Percentiles rank a stretch among this genome's conserved stretches.
phyloP scores from a whole-genome alignment of 371 early-diverging fungal species.

The Actinomortierella wolfii region DNA sequence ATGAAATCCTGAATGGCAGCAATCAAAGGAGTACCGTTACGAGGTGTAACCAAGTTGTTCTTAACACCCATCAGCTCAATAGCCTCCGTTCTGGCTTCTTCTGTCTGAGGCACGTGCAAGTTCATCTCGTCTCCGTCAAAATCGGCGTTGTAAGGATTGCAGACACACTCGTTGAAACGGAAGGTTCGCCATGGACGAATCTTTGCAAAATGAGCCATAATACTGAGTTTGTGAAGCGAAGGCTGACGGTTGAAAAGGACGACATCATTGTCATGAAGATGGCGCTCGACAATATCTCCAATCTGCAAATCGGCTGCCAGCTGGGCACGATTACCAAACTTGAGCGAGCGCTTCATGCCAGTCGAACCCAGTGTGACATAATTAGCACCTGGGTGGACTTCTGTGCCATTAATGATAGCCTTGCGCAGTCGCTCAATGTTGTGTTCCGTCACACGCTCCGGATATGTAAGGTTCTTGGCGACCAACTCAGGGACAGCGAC shows the following conservation, averaged over 20 bases:
- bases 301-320: conserved; percentile 77
- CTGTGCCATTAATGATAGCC: conserved; percentile 90
- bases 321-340: conserved; percentile 74
- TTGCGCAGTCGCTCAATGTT: conserved; percentile 87
- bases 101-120: conserved; percentile 99
- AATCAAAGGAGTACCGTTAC: conserved; percentile 98
- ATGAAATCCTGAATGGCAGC: conserved; percentile 99
- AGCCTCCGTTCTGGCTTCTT: conserved; percentile 98
- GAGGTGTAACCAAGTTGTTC: conserved; percentile 97
- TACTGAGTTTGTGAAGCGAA: conserved; percentile 97
- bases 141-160: conserved; percentile 99
- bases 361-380: conserved; percentile 68
- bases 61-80: conserved; percentile 97
- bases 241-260: conserved; percentile 99
- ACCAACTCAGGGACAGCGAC: conserved; percentile 96
- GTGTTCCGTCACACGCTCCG: conserved; percentile 91
- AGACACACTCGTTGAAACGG: conserved; percentile 99
- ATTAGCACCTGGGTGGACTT: conserved; percentile 96
- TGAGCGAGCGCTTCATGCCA: conserved; percentile 67
- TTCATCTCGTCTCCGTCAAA: conserved; percentile 99
- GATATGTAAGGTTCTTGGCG: conserved; percentile 97
- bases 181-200: conserved; percentile 98
- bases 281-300: conserved; percentile 98
- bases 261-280: conserved; percentile 95
- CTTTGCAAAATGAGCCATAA: conserved; percentile 98